Percentiles rank a stretch among this genome's conserved stretches.
Evolutionary conservation across 202 grass and related monocot genomes (phyloP).

Genomic region (Musa balbisiana): DNA sequence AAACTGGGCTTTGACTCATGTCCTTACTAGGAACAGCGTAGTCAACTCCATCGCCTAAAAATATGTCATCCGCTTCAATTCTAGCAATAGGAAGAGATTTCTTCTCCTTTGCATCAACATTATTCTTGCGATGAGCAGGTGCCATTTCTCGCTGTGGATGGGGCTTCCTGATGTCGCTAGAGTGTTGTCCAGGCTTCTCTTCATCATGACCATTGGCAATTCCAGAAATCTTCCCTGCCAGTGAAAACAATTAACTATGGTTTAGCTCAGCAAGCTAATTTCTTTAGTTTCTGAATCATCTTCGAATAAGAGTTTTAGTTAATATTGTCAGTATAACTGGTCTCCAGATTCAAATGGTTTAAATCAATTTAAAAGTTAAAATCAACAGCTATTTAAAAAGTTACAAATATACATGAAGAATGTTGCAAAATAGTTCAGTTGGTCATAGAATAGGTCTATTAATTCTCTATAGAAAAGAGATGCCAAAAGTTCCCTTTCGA

Average conservation of each 20-base stretch:
- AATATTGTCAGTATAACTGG: too few relatives aligned
- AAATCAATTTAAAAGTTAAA: too few relatives aligned
- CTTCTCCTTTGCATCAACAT: slow-evolving; percentile 44
- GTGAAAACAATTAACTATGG: slow-evolving; percentile 9
- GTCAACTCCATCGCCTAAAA: slow-evolving; percentile 75
- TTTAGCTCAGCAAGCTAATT: too few relatives aligned
- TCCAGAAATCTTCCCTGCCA: slow-evolving; percentile 44
- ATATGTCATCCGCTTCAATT: slow-evolving; percentile 76
- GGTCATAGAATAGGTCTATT: too few relatives aligned
- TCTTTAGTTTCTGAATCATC: too few relatives aligned
- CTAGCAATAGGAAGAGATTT: slow-evolving; percentile 35
- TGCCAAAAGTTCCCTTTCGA: too few relatives aligned
- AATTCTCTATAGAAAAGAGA: too few relatives aligned
- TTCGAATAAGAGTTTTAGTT: too few relatives aligned
- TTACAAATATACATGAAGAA: too few relatives aligned
- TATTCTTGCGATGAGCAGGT: slow-evolving; percentile 38
- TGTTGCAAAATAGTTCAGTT: too few relatives aligned
- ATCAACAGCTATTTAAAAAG: too few relatives aligned
- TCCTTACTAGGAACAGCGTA: slow-evolving; percentile 89
- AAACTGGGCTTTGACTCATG: slow-evolving; percentile 64
- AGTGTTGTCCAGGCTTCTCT: slow-evolving; percentile 44
- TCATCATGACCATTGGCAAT: slow-evolving; percentile 39
- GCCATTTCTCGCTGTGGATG: slow-evolving; percentile 55
- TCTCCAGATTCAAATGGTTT: too few relatives aligned
- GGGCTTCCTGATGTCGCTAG: slow-evolving; percentile 40